Conservation (phyloP, 177 flowering plant genomes). For the Vitis hybrid region DNA sequence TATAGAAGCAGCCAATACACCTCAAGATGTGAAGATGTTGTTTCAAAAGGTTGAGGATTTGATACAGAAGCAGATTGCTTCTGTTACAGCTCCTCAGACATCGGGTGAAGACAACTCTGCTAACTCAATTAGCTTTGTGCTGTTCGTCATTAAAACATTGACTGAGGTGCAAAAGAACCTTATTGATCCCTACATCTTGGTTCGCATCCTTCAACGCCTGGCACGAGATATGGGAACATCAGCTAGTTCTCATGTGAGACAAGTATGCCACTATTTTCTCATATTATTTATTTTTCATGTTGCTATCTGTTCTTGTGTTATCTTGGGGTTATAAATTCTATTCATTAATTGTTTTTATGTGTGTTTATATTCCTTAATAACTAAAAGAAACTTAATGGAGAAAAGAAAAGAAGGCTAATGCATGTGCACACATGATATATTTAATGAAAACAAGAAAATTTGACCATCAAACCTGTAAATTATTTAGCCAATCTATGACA, state of each 20-base stretch:
- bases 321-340: too few species aligned
- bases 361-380: too few species aligned
- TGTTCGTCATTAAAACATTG: constrained; percentile 74
- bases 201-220: constrained; percentile 88
- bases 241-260: constrained; percentile 67
- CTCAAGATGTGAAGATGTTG: constrained; percentile 71
- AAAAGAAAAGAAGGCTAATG: too few species aligned
- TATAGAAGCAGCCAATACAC: constrained; percentile 65
- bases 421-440: too few species aligned
- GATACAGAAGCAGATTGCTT: constrained; percentile 76
- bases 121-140: constrained; percentile 80
- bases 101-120: constrained; percentile 70
- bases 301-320: too few species aligned
- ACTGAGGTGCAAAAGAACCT: constrained; percentile 76
- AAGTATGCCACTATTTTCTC: constrained; percentile 46
- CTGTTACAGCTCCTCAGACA: constrained; percentile 71
- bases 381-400: too few species aligned
- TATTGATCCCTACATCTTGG: constrained; percentile 70
- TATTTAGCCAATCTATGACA: too few species aligned
- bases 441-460: too few species aligned
- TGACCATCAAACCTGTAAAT: too few species aligned
- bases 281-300: background rate
- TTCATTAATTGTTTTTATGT: too few species aligned
- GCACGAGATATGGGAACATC: constrained; percentile 88
- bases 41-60: constrained; percentile 90